Base-by-base conservation (phyloP, 495 filamentous ascomycete genomes). In the Penicillium malachiteum region DNA sequence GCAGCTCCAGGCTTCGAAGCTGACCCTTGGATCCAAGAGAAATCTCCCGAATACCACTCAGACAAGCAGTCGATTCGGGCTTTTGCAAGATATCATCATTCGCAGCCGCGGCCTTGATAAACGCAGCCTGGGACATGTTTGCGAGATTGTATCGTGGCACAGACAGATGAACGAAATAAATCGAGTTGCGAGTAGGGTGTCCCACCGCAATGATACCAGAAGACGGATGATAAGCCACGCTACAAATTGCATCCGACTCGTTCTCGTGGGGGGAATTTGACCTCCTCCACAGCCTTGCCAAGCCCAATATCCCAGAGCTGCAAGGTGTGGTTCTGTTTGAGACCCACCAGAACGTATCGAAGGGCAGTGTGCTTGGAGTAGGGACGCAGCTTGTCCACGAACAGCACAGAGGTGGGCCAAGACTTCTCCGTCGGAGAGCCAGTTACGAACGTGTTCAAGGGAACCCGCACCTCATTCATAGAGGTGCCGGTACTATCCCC, bases 251-350 rank as follows among this genome's bases (percentile, higher is more conserved):
- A 75, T 99, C 95, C 10, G 90, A 92, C 71, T 99, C 95, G 60
- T 93, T 96, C 73, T 88, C 88, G 66, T 99, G 95, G 6, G 95
- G n/a, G 95, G 55, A 99, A 87, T 70, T 93, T 91, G 63, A 97
- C 83, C 75, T 99, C 95, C 70, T 97, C 92, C 46, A 99, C 94
- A 31, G 92, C 87, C 75, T 95, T 96, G 52, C 86, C 86, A 5
- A 99, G 84, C 52, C 89, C 90, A 70, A 99, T 88, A 81, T 99
- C 95, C 95, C 95, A 99, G 53, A 99, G 82, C 77, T 99, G 95
- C 56, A 99, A 85, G 46, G 92, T 94, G 75, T 99, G 95, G 70
- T 99, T 99, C 70, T 97, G 95, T 76, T 97, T 97, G 80, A 97
- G 88, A 56, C 95, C 95, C 48, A 99, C 92, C 55, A 99, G 83